A percentile compares a stretch with the other conserved stretches of the same genome.
phyloP scores from a whole-genome alignment of 2,329 filamentous ascomycete species.

The Arthrobotrys entomopaga region DNA sequence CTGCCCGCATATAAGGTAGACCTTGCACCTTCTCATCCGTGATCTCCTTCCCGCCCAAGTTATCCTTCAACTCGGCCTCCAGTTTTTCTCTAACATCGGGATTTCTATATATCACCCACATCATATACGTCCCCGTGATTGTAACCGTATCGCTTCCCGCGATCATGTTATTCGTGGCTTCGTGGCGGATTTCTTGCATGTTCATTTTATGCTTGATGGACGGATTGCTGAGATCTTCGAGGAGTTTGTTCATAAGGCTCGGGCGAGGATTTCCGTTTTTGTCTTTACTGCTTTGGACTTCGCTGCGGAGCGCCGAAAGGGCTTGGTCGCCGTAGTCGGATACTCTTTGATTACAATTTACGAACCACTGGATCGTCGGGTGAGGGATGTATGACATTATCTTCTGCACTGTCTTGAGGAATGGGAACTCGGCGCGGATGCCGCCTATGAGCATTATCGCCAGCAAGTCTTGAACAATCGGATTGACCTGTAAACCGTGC shows the following conservation, averaged over 20 bases:
- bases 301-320: not conserved
- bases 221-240: constrained; percentile 14
- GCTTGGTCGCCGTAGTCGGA: constrained; percentile 15
- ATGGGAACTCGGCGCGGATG: constrained; percentile 27
- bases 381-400: constrained; percentile 22
- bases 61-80: constrained; percentile 1
- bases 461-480: constrained; percentile 18
- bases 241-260: constrained; percentile 2
- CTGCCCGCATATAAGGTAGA: constrained; percentile 20
- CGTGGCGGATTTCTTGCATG: constrained; percentile 4
- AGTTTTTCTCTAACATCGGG: constrained; percentile 9
- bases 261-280: constrained; percentile 11
- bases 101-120: constrained; percentile 27
- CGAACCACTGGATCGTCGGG: constrained; percentile 25
- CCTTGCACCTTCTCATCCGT: constrained; percentile 18
- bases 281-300: constrained; percentile 11
- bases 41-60: not conserved
- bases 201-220: constrained; percentile 20
- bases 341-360: constrained; percentile 11
- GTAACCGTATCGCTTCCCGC: constrained; percentile 21
- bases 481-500: constrained; percentile 17
- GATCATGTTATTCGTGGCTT: constrained; percentile 17
- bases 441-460: constrained; percentile 24
- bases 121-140: constrained; percentile 16
- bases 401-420: constrained; percentile 3